Percentiles rank a stretch among this genome's conserved stretches.
phyloP scores from a whole-genome alignment of 2,329 filamentous ascomycete species.

The Neurospora crassa region DNA sequence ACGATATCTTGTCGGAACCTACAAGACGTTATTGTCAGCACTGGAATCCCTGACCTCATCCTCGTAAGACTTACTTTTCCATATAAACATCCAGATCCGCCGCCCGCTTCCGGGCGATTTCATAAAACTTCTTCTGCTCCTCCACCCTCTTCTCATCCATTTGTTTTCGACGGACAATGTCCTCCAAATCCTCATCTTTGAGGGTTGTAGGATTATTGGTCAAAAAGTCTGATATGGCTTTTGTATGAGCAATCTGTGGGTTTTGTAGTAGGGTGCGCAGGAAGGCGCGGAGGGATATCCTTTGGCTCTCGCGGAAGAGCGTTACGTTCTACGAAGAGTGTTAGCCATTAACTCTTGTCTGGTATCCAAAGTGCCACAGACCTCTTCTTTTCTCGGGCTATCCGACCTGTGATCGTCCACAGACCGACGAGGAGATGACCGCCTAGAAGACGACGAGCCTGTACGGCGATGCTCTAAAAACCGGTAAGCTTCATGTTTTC shows the following conservation, averaged over 20 bases:
- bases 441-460: slow-evolving; percentile 27
- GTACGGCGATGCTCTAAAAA: slow-evolving; percentile 26
- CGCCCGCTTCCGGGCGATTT: slow-evolving; percentile 83
- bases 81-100: slow-evolving; percentile 95
- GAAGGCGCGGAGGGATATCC: slow-evolving; percentile 84
- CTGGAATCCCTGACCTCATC: neutral
- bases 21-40: slow-evolving; percentile 8
- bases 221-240: slow-evolving; percentile 77
- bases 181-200: slow-evolving; percentile 73
- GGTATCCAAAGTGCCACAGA: slow-evolving; percentile 12
- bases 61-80: slow-evolving; percentile 59
- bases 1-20: slow-evolving; percentile 58
- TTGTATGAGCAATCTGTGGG: slow-evolving; percentile 71
- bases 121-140: slow-evolving; percentile 90
- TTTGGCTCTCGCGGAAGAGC: slow-evolving; percentile 79
- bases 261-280: slow-evolving; percentile 80
- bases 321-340: slow-evolving; percentile 29
- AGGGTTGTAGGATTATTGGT: slow-evolving; percentile 61
- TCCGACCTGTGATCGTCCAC: slow-evolving; percentile 30
- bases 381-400: slow-evolving; percentile 19
- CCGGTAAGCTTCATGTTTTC: neutral
- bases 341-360: slow-evolving; percentile 5
- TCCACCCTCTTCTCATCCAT: slow-evolving; percentile 84
- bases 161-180: slow-evolving; percentile 68
- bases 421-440: slow-evolving; percentile 32